Conservation (phyloP, 1,284 basidiomycete genomes). For the Leccinum insolens region DNA sequence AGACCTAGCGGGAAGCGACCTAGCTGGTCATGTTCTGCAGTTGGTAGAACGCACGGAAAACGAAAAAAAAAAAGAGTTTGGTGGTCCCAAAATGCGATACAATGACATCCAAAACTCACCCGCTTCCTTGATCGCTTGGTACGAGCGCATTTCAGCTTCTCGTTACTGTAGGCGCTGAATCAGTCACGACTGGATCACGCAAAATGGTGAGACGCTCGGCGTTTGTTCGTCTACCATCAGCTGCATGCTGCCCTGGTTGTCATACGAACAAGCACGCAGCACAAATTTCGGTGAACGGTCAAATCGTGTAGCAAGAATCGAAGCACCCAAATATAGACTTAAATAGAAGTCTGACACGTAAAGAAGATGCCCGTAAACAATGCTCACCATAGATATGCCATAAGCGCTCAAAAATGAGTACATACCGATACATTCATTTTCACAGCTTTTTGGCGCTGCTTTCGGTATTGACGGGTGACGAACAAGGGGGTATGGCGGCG, state of each 20-base stretch:
- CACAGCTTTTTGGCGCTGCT: neutral
- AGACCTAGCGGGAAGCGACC: neutral
- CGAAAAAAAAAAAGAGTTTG: too few species aligned
- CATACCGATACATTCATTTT: constrained; percentile 1
- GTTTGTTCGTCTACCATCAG: neutral
- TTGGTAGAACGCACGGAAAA: neutral
- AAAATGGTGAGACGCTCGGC: neutral
- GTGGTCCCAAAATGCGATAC: neutral
- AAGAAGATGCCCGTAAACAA: neutral
- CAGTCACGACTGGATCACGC: neutral
- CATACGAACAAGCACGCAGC: neutral
- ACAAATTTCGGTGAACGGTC: neutral
- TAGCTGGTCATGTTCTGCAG: neutral
- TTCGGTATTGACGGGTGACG: neutral
- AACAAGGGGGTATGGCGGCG: neutral
- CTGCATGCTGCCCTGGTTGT: neutral
- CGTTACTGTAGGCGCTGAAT: neutral
- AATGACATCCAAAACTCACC: constrained; percentile 1
- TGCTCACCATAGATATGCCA: constrained; percentile 2
- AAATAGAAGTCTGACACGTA: neutral
- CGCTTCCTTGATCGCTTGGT: neutral
- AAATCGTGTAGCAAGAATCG: neutral
- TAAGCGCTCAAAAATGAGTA: neutral
- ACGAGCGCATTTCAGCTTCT: neutral
- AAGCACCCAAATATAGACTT: neutral